These are phyloP conservation scores for Phytophthora palmivora DNA, from an alignment of 352 stramenopile genomes.

Conservation along the genomic window DNA sequence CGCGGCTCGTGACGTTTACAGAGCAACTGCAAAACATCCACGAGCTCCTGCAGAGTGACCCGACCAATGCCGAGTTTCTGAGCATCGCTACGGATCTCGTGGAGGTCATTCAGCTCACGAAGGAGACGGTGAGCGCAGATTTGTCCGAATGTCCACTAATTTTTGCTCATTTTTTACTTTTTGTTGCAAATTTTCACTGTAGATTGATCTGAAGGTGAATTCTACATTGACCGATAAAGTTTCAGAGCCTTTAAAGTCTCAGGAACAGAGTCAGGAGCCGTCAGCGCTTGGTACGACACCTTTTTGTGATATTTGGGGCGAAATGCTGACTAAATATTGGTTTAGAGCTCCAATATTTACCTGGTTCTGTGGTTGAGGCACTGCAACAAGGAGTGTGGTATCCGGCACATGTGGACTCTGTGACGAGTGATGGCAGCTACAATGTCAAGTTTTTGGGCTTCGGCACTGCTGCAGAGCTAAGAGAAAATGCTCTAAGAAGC, in stretches of 20 bases:
- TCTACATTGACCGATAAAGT: background rate
- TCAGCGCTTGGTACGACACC: constrained; percentile 17
- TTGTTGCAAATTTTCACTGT: constrained; percentile 4
- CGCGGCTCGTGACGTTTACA: constrained; percentile 79
- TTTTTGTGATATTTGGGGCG: background rate
- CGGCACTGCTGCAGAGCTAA: constrained; percentile 62
- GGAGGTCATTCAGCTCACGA: constrained; percentile 87
- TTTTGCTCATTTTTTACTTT: constrained; percentile 8
- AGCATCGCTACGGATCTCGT: constrained; percentile 81
- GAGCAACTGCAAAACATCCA: constrained; percentile 87
- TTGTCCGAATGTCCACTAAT: no score
- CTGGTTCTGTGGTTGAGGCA: constrained; percentile 64
- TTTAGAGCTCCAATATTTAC: constrained; percentile 49
- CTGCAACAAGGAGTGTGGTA: constrained; percentile 76
- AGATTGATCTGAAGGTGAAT: constrained; percentile 52
- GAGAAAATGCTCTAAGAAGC: constrained; percentile 45
- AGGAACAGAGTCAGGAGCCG: constrained; percentile 9
- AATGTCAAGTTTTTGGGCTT: constrained; percentile 84
- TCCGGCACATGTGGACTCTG: constrained; percentile 65
- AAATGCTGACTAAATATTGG: constrained; percentile 1
- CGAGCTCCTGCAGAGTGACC: constrained; percentile 73
- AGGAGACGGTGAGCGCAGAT: constrained; percentile 62
- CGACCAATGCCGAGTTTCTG: constrained; percentile 77
- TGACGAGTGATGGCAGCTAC: constrained; percentile 60
- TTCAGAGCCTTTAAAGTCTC: background rate